Evolutionary conservation across 768 basidiomycete genomes (phyloP).

Genomic region (Collybia sordida): DNA sequence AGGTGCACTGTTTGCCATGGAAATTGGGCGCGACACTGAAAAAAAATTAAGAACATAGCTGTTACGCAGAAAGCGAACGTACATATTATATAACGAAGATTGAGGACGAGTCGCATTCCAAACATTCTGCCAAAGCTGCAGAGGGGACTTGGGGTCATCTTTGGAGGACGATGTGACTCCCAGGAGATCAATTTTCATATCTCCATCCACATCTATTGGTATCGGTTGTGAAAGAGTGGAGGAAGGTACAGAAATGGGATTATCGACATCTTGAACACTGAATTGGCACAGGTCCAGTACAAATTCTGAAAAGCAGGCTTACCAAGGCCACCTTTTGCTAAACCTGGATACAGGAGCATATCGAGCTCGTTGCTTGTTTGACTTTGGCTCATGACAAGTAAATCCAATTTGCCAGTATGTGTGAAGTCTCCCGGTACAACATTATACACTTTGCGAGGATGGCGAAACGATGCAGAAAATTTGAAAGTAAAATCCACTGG

Average conservation of each 20-base stretch:
- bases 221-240: slow-evolving; percentile 82
- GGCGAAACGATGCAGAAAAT: slow-evolving; percentile 49
- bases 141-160: slow-evolving; percentile 30
- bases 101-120: slow-evolving; percentile 62
- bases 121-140: slow-evolving; percentile 79
- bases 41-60: neutral
- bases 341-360: slow-evolving; percentile 70
- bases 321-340: slow-evolving; percentile 68
- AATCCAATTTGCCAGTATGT: slow-evolving; percentile 86
- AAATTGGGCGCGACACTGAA: slow-evolving; percentile 60
- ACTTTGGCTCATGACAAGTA: slow-evolving; percentile 82
- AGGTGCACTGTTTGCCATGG: slow-evolving; percentile 61
- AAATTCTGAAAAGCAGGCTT: slow-evolving; percentile 14
- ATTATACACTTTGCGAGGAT: slow-evolving; percentile 64
- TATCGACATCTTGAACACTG: slow-evolving; percentile 31
- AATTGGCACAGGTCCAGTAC: neutral
- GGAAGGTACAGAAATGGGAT: slow-evolving; percentile 53
- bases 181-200: slow-evolving; percentile 87
- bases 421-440: slow-evolving; percentile 94
- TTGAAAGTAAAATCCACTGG: slow-evolving; percentile 60
- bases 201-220: slow-evolving; percentile 81
- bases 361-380: slow-evolving; percentile 49
- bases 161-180: slow-evolving; percentile 53
- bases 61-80: slow-evolving; percentile 19
- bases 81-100: slow-evolving; percentile 69